These are phyloP conservation scores for thale cress (Arabidopsis thaliana) DNA, from an alignment of 345 rosid species.

Conservation along the genomic window DNA sequence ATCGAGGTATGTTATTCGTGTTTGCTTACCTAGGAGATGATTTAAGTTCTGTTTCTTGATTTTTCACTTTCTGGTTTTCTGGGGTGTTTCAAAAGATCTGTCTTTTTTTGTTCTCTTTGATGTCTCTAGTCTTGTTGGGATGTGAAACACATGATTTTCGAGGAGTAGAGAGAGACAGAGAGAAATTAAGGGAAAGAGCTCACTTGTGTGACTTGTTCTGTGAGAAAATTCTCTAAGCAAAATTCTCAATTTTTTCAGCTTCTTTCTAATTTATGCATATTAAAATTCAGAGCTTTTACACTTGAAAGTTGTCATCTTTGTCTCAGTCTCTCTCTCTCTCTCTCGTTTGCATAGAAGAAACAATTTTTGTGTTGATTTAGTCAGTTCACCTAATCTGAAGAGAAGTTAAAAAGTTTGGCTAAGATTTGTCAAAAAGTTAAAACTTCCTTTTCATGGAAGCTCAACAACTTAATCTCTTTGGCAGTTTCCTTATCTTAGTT, in stretches of 20 bases:
- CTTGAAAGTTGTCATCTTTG: conserved; percentile 24
- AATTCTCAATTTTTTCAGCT: background rate
- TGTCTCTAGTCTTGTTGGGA: conserved; percentile 36
- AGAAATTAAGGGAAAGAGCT: conserved; percentile 19
- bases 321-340: conserved; percentile 27
- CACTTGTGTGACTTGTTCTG: conserved; percentile 28
- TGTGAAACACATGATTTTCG: conserved; percentile 38
- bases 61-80: conserved; percentile 29
- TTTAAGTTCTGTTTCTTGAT: conserved; percentile 18
- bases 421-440: conserved; percentile 43
- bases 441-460: conserved; percentile 48
- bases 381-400: conserved; percentile 42
- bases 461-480: conserved; percentile 40
- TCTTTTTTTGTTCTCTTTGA: conserved; percentile 34
- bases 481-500: conserved; percentile 27
- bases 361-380: conserved; percentile 18
- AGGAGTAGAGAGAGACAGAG: background rate
- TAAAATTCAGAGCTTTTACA: conserved; percentile 22
- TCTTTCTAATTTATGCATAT: background rate
- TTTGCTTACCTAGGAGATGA: conserved; percentile 1
- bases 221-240: conserved; percentile 9
- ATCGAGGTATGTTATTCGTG: conserved; percentile 31
- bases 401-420: conserved; percentile 31
- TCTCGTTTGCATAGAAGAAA: conserved; percentile 21
- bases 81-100: conserved; percentile 37